phyloP scores from a whole-genome alignment of 768 basidiomycete genomes.

The Boletellus emodensis region DNA sequence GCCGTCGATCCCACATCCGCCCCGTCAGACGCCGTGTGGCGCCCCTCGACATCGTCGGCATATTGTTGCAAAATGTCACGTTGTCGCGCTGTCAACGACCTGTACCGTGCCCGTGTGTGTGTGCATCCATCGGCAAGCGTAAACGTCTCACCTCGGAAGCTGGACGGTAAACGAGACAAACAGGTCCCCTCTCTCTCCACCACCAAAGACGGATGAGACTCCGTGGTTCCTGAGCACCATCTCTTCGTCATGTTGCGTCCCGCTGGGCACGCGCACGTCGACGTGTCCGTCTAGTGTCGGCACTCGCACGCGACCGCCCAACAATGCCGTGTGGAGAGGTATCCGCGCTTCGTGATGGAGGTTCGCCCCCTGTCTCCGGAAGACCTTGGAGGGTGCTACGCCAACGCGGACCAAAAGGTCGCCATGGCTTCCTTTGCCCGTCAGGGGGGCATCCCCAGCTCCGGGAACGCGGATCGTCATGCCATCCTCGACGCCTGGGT shows the following conservation, averaged over 20 bases:
- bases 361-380: slow-evolving; percentile 88
- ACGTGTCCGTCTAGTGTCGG: slow-evolving; percentile 96
- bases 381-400: slow-evolving; percentile 78
- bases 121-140: slow-evolving; percentile 1
- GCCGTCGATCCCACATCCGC: no score
- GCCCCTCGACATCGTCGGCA: slow-evolving; percentile 90
- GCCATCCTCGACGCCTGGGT: slow-evolving; percentile 86
- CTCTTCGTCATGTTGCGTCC: slow-evolving; percentile 96
- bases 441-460: slow-evolving; percentile 79
- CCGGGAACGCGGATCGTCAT: slow-evolving; percentile 83
- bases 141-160: slow-evolving; percentile 74
- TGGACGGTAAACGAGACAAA: slow-evolving; percentile 85
- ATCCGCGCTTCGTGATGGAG: slow-evolving; percentile 87
- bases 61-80: slow-evolving; percentile 84
- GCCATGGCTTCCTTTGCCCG: slow-evolving; percentile 73
- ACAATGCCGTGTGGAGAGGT: slow-evolving; percentile 84
- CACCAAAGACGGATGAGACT: slow-evolving; percentile 53
- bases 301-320: slow-evolving; percentile 91
- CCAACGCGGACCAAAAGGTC: slow-evolving; percentile 85
- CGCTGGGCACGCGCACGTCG: slow-evolving; percentile 85
- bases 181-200: slow-evolving; percentile 70
- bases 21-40: slow-evolving; percentile 20
- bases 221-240: slow-evolving; percentile 91
- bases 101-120: slow-evolving; percentile 30
- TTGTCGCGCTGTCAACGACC: slow-evolving; percentile 80